Conservation (phyloP, 2,329 filamentous ascomycete species). For the Sordariomycetes sp. region DNA sequence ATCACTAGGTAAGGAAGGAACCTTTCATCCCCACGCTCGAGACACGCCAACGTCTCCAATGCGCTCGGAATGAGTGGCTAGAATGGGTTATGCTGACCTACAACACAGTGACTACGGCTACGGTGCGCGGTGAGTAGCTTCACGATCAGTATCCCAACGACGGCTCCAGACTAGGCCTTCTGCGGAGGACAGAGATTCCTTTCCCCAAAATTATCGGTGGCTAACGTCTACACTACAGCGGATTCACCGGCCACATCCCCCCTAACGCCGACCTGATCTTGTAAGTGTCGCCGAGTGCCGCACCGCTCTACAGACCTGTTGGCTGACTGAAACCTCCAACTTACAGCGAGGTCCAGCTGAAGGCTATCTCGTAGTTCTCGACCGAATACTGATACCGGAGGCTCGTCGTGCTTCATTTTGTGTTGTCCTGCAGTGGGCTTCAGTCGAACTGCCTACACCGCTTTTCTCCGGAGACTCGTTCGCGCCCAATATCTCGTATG, state of each 20-base stretch:
- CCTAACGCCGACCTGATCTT: slow-evolving; percentile 66
- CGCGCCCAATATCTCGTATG: background rate
- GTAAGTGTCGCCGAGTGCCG: slow-evolving; percentile 38
- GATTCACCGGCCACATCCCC: slow-evolving; percentile 69
- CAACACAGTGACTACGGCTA: slow-evolving; percentile 49
- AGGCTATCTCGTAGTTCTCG: slow-evolving; percentile 37
- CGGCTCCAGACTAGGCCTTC: background rate
- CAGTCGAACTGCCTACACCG: background rate
- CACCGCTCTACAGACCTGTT: background rate
- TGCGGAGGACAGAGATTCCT: background rate
- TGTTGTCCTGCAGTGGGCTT: background rate
- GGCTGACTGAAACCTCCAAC: background rate
- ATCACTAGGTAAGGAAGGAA: slow-evolving; percentile 57
- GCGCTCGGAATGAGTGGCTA: background rate
- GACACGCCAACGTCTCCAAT: background rate
- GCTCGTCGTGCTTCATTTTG: background rate
- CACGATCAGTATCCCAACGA: background rate
- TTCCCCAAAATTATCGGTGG: background rate
- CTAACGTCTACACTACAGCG: slow-evolving; percentile 32
- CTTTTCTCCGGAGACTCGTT: background rate
- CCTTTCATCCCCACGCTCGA: background rate
- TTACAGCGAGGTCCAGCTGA: slow-evolving; percentile 53
- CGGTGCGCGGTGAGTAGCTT: slow-evolving; percentile 38
- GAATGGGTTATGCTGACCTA: background rate
- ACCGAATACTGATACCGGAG: background rate